Percentiles rank a stretch among this genome's conserved stretches.
Evolutionary conservation across 1,284 basidiomycete genomes (phyloP).

Genomic region (Marasmius tenuissimus): DNA sequence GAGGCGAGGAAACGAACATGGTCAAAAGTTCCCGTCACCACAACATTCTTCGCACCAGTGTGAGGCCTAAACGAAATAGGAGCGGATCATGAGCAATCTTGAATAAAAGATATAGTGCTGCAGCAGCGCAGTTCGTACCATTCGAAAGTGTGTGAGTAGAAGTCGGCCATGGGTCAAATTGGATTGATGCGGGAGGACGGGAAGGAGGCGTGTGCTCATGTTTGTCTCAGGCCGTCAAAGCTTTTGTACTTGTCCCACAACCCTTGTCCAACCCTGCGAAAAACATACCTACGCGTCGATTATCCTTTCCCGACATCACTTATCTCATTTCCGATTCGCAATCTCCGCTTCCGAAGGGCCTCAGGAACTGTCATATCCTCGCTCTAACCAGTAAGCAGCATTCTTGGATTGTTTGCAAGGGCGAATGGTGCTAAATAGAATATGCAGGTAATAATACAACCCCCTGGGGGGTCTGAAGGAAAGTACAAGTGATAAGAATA

Average conservation of each 20-base stretch:
- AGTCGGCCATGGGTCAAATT: slow-evolving; percentile 33
- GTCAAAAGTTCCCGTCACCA: slow-evolving; percentile 78
- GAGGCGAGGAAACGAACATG: slow-evolving; percentile 45
- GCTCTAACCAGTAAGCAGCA: no score
- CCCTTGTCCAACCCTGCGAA: background rate
- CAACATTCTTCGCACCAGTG: slow-evolving; percentile 54
- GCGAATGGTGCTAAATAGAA: no score
- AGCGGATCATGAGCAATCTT: slow-evolving; percentile 3
- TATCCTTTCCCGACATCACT: no score
- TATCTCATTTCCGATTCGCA: no score
- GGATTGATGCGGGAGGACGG: background rate
- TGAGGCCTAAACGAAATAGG: slow-evolving; percentile 50
- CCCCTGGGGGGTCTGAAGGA: no score
- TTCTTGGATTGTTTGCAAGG: no score
- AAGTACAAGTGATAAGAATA: no score
- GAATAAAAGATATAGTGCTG: slow-evolving; percentile 9
- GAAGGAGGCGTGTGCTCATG: background rate
- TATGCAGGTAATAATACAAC: no score
- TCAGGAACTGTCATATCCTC: no score
- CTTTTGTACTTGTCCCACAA: slow-evolving; percentile 16
- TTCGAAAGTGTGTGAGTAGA: slow-evolving; percentile 45
- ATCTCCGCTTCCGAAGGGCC: no score
- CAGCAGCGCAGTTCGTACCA: slow-evolving; percentile 36
- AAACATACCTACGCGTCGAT: background rate
- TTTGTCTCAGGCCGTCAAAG: background rate